phyloP scores from a whole-genome alignment of 1,284 basidiomycete genomes.

The Rhodotorula sp. region DNA sequence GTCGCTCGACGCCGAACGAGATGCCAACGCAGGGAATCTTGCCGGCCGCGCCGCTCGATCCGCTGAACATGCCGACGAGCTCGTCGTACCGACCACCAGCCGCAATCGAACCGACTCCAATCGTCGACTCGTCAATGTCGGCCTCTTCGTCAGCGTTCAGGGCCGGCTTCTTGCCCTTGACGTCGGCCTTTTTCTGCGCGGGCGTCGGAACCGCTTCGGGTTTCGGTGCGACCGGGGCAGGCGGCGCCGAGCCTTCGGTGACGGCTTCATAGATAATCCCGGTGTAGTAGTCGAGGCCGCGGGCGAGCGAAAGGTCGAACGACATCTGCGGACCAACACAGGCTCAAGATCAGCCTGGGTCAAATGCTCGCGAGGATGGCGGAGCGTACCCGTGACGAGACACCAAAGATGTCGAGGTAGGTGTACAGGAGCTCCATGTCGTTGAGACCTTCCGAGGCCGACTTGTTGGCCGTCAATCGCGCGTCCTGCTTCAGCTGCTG shows the following conservation, averaged over 20 bases:
- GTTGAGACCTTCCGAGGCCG: constrained; percentile 77
- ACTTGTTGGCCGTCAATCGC: constrained; percentile 65
- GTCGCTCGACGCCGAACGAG: constrained; percentile 90
- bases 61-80: constrained; percentile 89
- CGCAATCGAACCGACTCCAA: constrained; percentile 96
- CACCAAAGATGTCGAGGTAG: constrained; percentile 76
- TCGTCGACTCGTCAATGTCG: constrained; percentile 85
- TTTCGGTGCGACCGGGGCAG: constrained; percentile 59
- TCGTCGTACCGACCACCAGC: constrained; percentile 96
- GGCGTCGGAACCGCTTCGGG: constrained; percentile 48
- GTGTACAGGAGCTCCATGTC: constrained; percentile 88
- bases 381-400: constrained; percentile 66
- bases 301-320: constrained; percentile 93
- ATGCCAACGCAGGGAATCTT: constrained; percentile 89
- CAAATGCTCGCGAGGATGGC: background rate
- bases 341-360: background rate
- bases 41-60: constrained; percentile 60
- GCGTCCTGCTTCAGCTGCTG: constrained; percentile 68
- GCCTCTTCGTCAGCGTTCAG: constrained; percentile 64
- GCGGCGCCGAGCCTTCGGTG: constrained; percentile 88
- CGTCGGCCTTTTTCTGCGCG: constrained; percentile 45
- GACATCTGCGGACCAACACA: constrained; percentile 62
- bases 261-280: constrained; percentile 98
- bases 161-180: constrained; percentile 59
- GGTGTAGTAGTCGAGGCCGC: constrained; percentile 97